These are phyloP conservation scores for Chalciporus sphaerocephalus DNA, from an alignment of 768 basidiomycete species.

Conservation along the genomic window DNA sequence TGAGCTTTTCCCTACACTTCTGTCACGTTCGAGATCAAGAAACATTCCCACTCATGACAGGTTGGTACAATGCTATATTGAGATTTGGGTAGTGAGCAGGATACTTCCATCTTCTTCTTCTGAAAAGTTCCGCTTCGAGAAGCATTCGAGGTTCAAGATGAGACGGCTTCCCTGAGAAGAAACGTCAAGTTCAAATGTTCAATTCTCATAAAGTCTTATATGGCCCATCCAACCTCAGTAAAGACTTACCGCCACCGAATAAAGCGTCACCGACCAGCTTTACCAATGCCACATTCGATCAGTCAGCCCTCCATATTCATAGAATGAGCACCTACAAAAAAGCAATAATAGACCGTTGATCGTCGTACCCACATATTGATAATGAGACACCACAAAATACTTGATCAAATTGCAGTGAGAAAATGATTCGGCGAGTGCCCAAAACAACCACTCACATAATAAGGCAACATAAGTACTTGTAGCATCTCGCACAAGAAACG, in stretches of 20 bases:
- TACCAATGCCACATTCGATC: background rate
- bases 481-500: constrained; percentile 42
- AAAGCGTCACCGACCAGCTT: constrained; percentile 17
- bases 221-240: background rate
- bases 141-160: constrained; percentile 22
- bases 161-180: constrained; percentile 21
- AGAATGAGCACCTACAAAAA: constrained; percentile 5
- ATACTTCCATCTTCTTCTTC: constrained; percentile 5
- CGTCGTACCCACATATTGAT: background rate
- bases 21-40: too few species aligned
- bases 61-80: background rate
- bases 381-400: constrained; percentile 4
- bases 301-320: constrained; percentile 1
- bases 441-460: constrained; percentile 31
- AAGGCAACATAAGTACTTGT: constrained; percentile 40
- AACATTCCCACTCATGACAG: too few species aligned
- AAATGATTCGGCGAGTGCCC: background rate
- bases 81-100: constrained; percentile 7
- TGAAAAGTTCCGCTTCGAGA: constrained; percentile 1
- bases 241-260: constrained; percentile 17
- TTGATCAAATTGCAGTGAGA: background rate
- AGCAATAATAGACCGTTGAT: background rate
- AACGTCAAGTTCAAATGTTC: too few species aligned
- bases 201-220: too few species aligned
- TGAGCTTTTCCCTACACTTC: too few species aligned